Evolutionary conservation across 306 rosid species (phyloP).

Genomic region (Prunus persica): DNA sequence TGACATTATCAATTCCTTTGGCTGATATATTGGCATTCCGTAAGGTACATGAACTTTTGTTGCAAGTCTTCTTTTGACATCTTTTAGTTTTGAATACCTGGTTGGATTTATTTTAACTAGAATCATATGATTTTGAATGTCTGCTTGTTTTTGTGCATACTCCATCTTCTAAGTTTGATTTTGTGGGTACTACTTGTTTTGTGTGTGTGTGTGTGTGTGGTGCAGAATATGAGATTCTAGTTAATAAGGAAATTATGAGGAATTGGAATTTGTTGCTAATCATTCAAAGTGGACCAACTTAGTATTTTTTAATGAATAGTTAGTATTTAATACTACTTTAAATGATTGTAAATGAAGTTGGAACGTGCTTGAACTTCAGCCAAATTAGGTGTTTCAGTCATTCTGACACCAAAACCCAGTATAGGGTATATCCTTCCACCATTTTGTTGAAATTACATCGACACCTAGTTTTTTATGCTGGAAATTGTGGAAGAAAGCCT

Average conservation of each 20-base stretch:
- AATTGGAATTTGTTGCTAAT: not conserved
- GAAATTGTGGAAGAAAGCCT: not conserved
- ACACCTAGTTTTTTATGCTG: not conserved
- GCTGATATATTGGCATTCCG: conserved; percentile 93
- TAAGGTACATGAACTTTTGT: conserved; percentile 54
- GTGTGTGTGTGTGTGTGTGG: not conserved
- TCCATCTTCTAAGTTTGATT: not conserved
- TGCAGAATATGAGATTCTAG: not conserved
- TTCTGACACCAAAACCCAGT: not conserved
- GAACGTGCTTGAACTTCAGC: no score
- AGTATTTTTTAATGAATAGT: no score
- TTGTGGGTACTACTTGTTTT: not conserved
- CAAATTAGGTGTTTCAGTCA: not conserved
- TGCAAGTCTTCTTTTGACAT: conserved; percentile 1
- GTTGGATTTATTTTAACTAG: not conserved
- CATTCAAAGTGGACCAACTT: not conserved
- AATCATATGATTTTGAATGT: not conserved
- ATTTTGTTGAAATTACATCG: not conserved
- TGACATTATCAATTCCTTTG: conserved; percentile 88
- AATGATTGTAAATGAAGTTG: no score
- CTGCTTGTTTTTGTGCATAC: not conserved
- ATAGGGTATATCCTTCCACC: not conserved
- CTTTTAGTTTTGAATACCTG: not conserved
- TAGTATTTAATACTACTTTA: no score
- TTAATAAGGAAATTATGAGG: not conserved